These are phyloP conservation scores for Isabelozyma pseudorhagii DNA, from an alignment of 805 yeast genomes.

Conservation along the genomic window DNA sequence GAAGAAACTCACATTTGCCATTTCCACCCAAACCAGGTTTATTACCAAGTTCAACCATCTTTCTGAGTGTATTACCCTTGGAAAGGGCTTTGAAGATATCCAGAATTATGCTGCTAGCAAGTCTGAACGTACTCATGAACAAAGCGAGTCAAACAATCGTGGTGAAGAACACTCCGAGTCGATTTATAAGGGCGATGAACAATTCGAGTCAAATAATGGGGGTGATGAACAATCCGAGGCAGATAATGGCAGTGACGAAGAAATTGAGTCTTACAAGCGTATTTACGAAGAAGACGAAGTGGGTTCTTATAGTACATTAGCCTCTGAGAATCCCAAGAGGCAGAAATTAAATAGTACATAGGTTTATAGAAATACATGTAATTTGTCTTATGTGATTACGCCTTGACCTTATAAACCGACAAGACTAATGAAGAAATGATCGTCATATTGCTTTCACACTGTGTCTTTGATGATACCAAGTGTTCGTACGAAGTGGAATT, in stretches of 20 bases:
- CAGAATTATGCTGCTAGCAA: not conserved
- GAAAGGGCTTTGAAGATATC: constrained; percentile 15
- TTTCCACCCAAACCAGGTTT: constrained; percentile 21
- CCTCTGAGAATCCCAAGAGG: not conserved
- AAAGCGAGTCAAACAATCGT: not conserved
- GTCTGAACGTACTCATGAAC: not conserved
- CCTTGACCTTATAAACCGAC: too few species aligned
- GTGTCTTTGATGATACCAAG: too few species aligned
- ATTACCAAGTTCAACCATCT: constrained; percentile 23
- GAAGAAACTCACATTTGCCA: constrained; percentile 12
- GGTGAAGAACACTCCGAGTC: too few species aligned
- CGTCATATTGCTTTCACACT: too few species aligned
- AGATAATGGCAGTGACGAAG: too few species aligned
- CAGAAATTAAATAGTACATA: not conserved
- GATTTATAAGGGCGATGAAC: too few species aligned
- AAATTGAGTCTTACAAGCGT: not conserved
- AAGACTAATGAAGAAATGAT: too few species aligned
- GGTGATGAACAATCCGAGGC: too few species aligned
- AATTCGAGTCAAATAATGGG: not conserved
- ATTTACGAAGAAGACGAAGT: not conserved
- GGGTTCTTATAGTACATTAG: not conserved
- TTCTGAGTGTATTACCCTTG: constrained; percentile 14
- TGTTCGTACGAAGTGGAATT: too few species aligned
- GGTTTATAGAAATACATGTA: not conserved
- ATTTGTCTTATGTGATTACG: too few species aligned